phyloP scores from a whole-genome alignment of 1,284 basidiomycete species.

The Chondrostereum purpureum region DNA sequence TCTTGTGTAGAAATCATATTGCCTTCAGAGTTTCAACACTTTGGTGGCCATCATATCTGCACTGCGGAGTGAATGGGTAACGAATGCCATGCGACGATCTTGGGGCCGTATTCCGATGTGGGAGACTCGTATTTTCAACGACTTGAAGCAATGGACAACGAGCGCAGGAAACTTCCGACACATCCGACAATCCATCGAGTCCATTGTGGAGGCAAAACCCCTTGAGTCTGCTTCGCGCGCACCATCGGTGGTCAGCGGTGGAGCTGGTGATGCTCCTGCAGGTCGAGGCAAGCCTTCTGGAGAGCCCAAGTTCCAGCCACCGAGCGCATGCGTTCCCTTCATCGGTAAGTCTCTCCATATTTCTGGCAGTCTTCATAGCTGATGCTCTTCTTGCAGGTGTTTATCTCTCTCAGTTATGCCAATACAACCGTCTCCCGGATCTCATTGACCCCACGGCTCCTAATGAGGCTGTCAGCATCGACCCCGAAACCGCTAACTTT shows the following conservation, averaged over 20 bases:
- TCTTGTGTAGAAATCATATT: constrained; percentile 70
- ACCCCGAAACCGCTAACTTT: constrained; percentile 55
- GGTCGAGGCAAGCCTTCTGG: constrained; percentile 34
- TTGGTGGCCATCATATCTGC: constrained; percentile 79
- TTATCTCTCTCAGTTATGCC: constrained; percentile 69
- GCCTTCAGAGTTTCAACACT: constrained; percentile 74
- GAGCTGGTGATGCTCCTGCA: constrained; percentile 30
- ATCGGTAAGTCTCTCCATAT: constrained; percentile 44
- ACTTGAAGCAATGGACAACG: constrained; percentile 67
- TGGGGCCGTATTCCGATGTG: constrained; percentile 67
- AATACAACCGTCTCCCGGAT: constrained; percentile 66
- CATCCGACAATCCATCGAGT: constrained; percentile 60
- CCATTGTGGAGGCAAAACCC: constrained; percentile 60
- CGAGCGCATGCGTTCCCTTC: constrained; percentile 67
- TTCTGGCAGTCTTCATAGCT: background rate
- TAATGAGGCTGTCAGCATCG: constrained; percentile 56
- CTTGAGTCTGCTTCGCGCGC: constrained; percentile 43
- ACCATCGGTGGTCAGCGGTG: constrained; percentile 40
- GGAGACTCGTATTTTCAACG: constrained; percentile 73
- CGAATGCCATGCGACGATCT: constrained; percentile 57
- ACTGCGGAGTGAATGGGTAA: constrained; percentile 68
- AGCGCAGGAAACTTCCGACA: constrained; percentile 70
- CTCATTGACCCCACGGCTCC: constrained; percentile 80
- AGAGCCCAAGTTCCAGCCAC: constrained; percentile 34
- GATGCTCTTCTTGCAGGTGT: constrained; percentile 42